Conservation (phyloP, 352 stramenopile genomes). For the Globisporangium paroecandrum region DNA sequence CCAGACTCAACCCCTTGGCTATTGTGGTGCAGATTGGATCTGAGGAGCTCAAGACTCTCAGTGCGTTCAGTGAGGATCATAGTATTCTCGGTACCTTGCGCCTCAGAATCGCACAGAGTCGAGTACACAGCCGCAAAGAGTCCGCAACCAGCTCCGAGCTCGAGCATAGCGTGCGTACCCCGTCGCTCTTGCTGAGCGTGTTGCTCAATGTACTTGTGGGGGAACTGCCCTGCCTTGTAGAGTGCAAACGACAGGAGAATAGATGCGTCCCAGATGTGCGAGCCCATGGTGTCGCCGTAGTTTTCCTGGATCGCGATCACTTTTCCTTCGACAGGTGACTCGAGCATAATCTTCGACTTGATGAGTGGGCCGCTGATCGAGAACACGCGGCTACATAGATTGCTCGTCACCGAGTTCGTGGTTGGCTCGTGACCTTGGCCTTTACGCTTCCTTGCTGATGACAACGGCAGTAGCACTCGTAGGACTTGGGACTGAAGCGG, state of each 20-base stretch:
- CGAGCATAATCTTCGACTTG: not conserved
- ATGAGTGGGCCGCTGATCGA: not conserved
- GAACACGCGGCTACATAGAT: constrained; percentile 2
- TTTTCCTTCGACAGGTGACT: not conserved
- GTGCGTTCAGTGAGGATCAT: constrained; percentile 39
- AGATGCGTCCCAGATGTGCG: constrained; percentile 65
- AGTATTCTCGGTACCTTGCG: too few species aligned
- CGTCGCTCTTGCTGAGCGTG: not conserved
- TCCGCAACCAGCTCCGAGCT: constrained; percentile 47
- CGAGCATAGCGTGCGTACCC: constrained; percentile 20
- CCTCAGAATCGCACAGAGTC: not conserved
- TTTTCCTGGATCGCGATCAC: constrained; percentile 43
- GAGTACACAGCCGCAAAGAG: constrained; percentile 40
- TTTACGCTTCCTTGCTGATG: too few species aligned
- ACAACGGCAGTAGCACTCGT: not conserved
- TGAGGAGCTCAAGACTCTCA: constrained; percentile 27
- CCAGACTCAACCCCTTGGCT: not conserved
- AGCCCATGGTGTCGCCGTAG: constrained; percentile 64
- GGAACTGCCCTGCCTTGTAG: not conserved
- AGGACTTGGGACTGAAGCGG: constrained; percentile 31
- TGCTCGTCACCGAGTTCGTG: not conserved
- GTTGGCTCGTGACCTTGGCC: not conserved
- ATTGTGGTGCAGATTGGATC: constrained; percentile 33
- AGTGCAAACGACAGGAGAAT: constrained; percentile 48
- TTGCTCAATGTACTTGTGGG: not conserved